Conservation (phyloP, 1,284 basidiomycete genomes). For the Coriolopsis trogii region DNA sequence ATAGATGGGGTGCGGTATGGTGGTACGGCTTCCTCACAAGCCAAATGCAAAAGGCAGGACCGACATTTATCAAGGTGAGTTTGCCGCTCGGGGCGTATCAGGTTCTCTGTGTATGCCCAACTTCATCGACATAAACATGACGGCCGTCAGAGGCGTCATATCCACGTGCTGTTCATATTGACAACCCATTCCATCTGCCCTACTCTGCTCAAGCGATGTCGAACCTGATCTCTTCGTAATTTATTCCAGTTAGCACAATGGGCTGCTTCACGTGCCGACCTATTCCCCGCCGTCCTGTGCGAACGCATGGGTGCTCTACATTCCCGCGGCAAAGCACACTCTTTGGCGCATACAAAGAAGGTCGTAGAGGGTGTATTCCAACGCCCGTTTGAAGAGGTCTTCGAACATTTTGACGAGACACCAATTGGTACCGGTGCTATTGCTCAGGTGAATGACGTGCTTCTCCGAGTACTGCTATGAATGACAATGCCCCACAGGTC, state of each 20-base stretch:
- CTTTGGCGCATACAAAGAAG: constrained; percentile 78
- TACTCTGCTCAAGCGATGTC: background rate
- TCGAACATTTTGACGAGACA: constrained; percentile 84
- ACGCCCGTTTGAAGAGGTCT: constrained; percentile 84
- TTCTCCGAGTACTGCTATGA: background rate
- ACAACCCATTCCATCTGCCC: background rate
- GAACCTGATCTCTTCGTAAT: background rate
- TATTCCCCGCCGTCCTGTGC: constrained; percentile 95
- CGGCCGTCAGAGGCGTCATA: no score
- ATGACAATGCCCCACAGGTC: constrained; percentile 50
- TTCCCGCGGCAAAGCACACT: constrained; percentile 87
- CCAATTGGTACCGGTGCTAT: constrained; percentile 99
- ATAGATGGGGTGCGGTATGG: constrained; percentile 88
- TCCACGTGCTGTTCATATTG: background rate
- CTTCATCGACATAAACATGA: no score
- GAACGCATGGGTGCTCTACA: constrained; percentile 86
- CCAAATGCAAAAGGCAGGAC: constrained; percentile 94
- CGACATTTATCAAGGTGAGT: constrained; percentile 94
- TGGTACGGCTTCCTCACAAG: constrained; percentile 92
- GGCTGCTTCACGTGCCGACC: constrained; percentile 94
- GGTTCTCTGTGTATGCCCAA: background rate
- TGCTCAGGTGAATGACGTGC: constrained; percentile 72
- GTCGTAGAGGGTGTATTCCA: constrained; percentile 89
- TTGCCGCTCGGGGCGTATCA: background rate
- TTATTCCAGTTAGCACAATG: constrained; percentile 98